phyloP scores from a whole-genome alignment of 1,284 basidiomycete genomes.

The Porphyrellus sp. region DNA sequence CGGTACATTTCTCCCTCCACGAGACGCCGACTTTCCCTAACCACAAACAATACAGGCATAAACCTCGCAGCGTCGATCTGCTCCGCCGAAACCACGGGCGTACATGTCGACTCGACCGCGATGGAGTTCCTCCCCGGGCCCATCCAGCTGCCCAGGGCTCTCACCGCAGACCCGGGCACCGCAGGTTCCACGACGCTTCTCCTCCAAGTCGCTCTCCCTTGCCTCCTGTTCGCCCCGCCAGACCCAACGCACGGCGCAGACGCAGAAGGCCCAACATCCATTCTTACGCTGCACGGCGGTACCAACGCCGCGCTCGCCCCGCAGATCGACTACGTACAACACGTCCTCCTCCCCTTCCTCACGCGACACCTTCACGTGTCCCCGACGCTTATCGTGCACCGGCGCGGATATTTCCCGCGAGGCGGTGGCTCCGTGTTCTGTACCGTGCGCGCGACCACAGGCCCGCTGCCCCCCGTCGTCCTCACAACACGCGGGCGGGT shows the following conservation, averaged over 20 bases:
- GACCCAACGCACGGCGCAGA: neutral
- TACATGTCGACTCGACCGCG: slow-evolving; percentile 45
- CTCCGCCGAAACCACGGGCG: slow-evolving; percentile 49
- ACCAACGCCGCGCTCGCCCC: slow-evolving; percentile 68
- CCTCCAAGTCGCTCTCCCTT: slow-evolving; percentile 66
- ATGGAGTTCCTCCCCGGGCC: slow-evolving; percentile 53
- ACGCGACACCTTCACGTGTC: slow-evolving; percentile 50
- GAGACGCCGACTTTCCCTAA: no score
- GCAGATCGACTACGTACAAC: slow-evolving; percentile 64
- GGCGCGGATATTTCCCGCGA: slow-evolving; percentile 65
- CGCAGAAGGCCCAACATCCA: slow-evolving; percentile 29
- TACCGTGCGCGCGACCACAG: slow-evolving; percentile 39
- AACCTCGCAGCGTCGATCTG: slow-evolving; percentile 59
- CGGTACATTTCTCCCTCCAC: slow-evolving; percentile 39
- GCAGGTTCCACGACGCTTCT: slow-evolving; percentile 69
- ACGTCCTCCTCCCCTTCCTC: slow-evolving; percentile 65
- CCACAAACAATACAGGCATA: slow-evolving; percentile 45
- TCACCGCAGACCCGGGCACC: slow-evolving; percentile 59
- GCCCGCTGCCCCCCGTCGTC: slow-evolving; percentile 45
- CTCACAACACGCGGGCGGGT: slow-evolving; percentile 56
- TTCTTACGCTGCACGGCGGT: slow-evolving; percentile 58
- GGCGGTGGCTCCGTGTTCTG: slow-evolving; percentile 62
- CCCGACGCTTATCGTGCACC: slow-evolving; percentile 44
- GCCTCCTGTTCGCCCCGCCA: slow-evolving; percentile 52
- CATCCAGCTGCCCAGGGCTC: slow-evolving; percentile 44